Evolutionary conservation across 208 protist species (phyloP), one percentile per base, ranked within the genome.

Genomic region (Balamuthia mandrillaris): DNA sequence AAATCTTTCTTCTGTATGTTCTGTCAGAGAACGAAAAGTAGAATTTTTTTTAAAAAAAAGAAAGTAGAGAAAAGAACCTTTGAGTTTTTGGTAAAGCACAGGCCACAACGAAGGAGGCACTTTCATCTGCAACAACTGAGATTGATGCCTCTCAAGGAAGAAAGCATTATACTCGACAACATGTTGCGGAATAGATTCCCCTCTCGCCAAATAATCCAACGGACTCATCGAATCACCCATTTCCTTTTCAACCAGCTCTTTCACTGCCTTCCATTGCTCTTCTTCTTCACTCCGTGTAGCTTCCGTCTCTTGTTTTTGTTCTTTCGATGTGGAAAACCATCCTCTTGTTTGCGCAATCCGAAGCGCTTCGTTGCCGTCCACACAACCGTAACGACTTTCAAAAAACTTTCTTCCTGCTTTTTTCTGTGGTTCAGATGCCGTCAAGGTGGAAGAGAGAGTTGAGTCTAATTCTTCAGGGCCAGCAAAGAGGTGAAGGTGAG

Each of bases 361-460:
- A 39, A 58, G 29, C 78, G 72, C 51, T 33, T 84, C 78, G n/a
- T 70, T 66, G 54, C 78, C 78, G 3, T 7, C 39, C 6, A 84
- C 78, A 12, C 60, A 7, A 5, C 78, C 78, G 33, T 84, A 84
- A 37, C 56, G 51, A 29, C 56, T 84, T n/a, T 49, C 78, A n/a
- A 84, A 84, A 42, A 84, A 84, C 41, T 84, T 47, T 42, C 65
- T 82, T 18, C 75, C 75, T 27, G n/a, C 14, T 63, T 12, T 24
- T 24, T 29, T 82, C 75, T n/a, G 42, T 33, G 35, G 29, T 82
- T 24, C 39, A 24, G 27, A 45, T 65, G 5, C 51, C 45, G 27
- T 14, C 21, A n/a, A 54, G 45, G 52, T 82, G 75, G 9, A 82
- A 54, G 0, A 82, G 75, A 29, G 35, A 45, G 41, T 63, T 66